Percentiles rank a stretch among this genome's conserved stretches.
Evolutionary conservation across 2,329 filamentous ascomycete genomes (phyloP).

Genomic region (Trichoderma afroharzianum): DNA sequence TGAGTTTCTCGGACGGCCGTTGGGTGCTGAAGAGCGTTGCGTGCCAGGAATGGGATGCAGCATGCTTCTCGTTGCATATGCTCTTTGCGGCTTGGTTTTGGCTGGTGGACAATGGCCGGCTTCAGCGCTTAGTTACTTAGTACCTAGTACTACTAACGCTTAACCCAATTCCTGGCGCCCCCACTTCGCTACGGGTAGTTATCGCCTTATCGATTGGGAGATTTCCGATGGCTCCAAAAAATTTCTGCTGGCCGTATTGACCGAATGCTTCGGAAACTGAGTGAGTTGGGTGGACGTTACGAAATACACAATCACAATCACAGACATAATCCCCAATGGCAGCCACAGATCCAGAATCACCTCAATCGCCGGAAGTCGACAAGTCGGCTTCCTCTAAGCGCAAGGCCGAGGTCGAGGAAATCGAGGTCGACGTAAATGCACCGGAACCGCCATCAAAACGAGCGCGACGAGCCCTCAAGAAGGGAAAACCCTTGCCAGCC

Average conservation of each 20-base stretch:
- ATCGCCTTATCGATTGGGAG: constrained; percentile 17
- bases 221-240: not conserved
- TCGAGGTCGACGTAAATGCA: constrained; percentile 85
- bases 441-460: constrained; percentile 96
- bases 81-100: not conserved
- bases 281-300: not conserved
- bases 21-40: not conserved
- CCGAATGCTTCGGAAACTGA: not conserved
- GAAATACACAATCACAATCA: not conserved
- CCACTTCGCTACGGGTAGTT: constrained; percentile 14
- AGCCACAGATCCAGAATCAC: constrained; percentile 14
- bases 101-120: not conserved
- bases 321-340: constrained; percentile 16
- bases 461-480: constrained; percentile 84
- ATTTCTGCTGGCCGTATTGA: constrained; percentile 5
- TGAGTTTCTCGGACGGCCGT: not conserved
- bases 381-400: constrained; percentile 52
- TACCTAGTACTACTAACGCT: not conserved
- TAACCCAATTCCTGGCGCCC: not conserved
- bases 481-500: constrained; percentile 60
- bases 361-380: constrained; percentile 3
- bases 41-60: not conserved
- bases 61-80: not conserved
- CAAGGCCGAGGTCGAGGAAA: constrained; percentile 66
- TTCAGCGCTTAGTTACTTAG: not conserved